A percentile compares a stretch with the other conserved stretches of the same genome.
Evolutionary conservation across 2,329 filamentous ascomycete genomes (phyloP).

Genomic region (Arachnomyces sp.): DNA sequence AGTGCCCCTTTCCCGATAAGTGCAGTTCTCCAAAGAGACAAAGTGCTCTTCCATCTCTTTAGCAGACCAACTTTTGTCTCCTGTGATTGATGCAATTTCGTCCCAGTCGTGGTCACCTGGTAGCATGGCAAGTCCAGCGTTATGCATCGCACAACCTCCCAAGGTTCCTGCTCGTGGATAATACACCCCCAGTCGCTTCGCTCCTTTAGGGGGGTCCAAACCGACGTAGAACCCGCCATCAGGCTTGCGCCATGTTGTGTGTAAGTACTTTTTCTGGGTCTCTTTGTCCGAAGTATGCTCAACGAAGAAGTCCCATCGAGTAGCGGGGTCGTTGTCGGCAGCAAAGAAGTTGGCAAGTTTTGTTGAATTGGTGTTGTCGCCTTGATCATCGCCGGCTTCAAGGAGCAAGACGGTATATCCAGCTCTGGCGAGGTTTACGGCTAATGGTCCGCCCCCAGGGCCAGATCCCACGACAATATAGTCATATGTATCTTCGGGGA

Average conservation of each 20-base stretch:
- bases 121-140: constrained; percentile 51
- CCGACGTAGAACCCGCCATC: constrained; percentile 49
- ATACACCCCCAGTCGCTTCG: constrained; percentile 43
- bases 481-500: constrained; percentile 39
- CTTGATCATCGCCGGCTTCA: constrained; percentile 53
- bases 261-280: constrained; percentile 48
- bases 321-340: constrained; percentile 48
- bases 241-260: constrained; percentile 49
- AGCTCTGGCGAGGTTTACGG: constrained; percentile 51
- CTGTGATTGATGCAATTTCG: constrained; percentile 47
- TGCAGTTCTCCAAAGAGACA: constrained; percentile 44
- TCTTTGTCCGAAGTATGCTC: constrained; percentile 50
- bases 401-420: constrained; percentile 54
- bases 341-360: constrained; percentile 46
- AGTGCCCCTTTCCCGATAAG: constrained; percentile 37
- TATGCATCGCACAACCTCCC: constrained; percentile 53
- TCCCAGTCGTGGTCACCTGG: constrained; percentile 53
- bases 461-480: constrained; percentile 57
- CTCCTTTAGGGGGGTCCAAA: constrained; percentile 41
- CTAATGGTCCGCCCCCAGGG: constrained; percentile 51
- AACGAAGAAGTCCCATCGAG: constrained; percentile 58
- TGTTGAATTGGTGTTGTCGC: constrained; percentile 38
- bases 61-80: constrained; percentile 50
- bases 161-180: constrained; percentile 51
- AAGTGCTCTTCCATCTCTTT: constrained; percentile 51